A percentile compares a stretch with the other conserved stretches of the same genome.
Evolutionary conservation across 192 early-diverging fungal genomes (phyloP).

Genomic region (Nowakowskiella sp.): DNA sequence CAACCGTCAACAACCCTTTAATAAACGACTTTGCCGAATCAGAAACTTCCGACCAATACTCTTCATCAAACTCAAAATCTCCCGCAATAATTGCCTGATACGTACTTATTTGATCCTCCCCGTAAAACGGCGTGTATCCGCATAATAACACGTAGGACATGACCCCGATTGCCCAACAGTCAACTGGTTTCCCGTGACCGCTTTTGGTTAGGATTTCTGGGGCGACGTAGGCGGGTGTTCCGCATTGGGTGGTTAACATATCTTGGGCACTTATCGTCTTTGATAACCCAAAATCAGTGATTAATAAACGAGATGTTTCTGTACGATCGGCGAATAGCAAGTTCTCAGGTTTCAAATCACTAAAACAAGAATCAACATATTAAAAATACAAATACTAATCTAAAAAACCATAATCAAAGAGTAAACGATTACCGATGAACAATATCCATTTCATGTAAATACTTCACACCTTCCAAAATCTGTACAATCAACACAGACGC

Average conservation of each 20-base stretch:
- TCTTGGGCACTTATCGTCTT: constrained; percentile 50
- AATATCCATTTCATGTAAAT: constrained; percentile 36
- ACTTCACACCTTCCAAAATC: constrained; percentile 37
- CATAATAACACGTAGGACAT: constrained; percentile 47
- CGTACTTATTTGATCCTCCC: constrained; percentile 21
- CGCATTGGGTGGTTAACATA: constrained; percentile 59
- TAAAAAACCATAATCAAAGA: neutral
- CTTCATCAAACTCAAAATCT: constrained; percentile 53
- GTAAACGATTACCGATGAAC: too few species aligned
- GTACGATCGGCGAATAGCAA: constrained; percentile 38
- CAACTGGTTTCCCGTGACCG: constrained; percentile 59
- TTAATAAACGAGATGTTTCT: constrained; percentile 44
- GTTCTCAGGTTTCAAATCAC: constrained; percentile 52
- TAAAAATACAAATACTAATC: constrained; percentile 3
- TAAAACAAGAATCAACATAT: constrained; percentile 18
- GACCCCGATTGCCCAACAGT: constrained; percentile 70
- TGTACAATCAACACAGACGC: constrained; percentile 34
- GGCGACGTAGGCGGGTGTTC: constrained; percentile 44
- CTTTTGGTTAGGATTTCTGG: constrained; percentile 58
- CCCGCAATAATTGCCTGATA: constrained; percentile 63
- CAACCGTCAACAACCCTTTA: constrained; percentile 47
- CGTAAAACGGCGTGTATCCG: constrained; percentile 44
- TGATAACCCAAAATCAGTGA: constrained; percentile 72
- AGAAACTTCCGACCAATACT: constrained; percentile 51
- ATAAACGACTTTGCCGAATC: constrained; percentile 74